A percentile compares a stretch with the other conserved stretches of the same genome.
phyloP scores from a whole-genome alignment of 257 asterid species.

The Solanum appendiculatum region DNA sequence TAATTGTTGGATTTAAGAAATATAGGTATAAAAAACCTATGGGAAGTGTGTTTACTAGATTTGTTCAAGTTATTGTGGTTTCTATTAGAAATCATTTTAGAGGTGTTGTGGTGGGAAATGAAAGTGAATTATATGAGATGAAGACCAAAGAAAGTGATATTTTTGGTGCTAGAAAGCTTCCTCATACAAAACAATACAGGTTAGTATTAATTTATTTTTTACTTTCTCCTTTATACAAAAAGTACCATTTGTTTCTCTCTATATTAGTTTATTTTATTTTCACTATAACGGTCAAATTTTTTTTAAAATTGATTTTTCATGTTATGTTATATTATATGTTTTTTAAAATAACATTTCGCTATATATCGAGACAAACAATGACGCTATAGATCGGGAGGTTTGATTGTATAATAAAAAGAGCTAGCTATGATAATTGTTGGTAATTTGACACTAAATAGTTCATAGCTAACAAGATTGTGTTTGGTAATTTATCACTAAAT shows the following conservation, averaged over 20 bases:
- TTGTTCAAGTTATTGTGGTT: slow-evolving; percentile 50
- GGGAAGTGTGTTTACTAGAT: slow-evolving; percentile 80
- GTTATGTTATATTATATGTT: not conserved
- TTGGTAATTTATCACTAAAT: not conserved
- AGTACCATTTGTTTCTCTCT: no score
- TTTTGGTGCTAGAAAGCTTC: slow-evolving; percentile 50
- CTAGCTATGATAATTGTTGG: no score
- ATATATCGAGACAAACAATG: no score
- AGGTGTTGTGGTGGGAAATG: slow-evolving; percentile 26
- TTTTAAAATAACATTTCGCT: not conserved
- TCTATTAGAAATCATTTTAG: slow-evolving; percentile 38
- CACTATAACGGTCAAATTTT: no score
- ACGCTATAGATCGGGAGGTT: no score
- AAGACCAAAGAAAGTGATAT: slow-evolving; percentile 41
- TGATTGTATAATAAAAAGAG: no score
- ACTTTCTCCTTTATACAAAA: not conserved
- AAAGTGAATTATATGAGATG: slow-evolving; percentile 42
- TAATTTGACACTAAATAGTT: no score
- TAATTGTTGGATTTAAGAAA: slow-evolving; percentile 35
- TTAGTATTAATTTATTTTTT: not conserved
- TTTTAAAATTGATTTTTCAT: not conserved
- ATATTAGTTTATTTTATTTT: no score
- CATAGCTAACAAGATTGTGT: not conserved
- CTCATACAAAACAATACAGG: slow-evolving; percentile 59
- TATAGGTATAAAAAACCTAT: slow-evolving; percentile 67